phyloP scores from a whole-genome alignment of 768 basidiomycete species.

The Rubroboletus satanas region DNA sequence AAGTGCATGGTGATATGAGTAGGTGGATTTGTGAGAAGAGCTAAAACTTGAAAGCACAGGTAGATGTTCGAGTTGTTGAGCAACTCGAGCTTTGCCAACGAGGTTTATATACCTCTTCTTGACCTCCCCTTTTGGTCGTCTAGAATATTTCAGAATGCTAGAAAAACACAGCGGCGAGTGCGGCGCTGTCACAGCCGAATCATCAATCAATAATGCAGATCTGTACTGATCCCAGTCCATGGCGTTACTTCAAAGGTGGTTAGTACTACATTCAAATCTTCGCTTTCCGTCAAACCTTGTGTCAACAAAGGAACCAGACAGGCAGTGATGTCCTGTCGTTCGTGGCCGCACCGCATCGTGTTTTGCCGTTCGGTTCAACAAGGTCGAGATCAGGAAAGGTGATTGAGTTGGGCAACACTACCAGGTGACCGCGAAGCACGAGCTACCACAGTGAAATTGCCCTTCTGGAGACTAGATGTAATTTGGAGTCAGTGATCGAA shows the following conservation, averaged over 20 bases:
- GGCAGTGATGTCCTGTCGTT: not conserved
- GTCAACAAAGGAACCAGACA: not conserved
- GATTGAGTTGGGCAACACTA: not conserved
- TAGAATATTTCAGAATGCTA: not conserved
- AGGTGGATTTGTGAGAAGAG: not conserved
- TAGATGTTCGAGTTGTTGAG: not conserved
- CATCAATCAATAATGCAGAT: not conserved
- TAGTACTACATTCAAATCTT: not conserved
- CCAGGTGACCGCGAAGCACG: not conserved
- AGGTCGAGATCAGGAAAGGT: not conserved
- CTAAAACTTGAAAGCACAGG: not conserved
- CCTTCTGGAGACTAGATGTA: not conserved
- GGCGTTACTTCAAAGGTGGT: not conserved
- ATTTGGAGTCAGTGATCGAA: not conserved
- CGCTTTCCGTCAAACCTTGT: not conserved
- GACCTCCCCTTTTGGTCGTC: not conserved
- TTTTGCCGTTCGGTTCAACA: not conserved
- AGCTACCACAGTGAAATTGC: not conserved
- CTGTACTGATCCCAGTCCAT: no score
- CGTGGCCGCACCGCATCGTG: not conserved
- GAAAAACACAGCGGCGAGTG: no score
- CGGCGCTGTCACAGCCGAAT: not conserved
- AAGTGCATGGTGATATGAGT: not conserved
- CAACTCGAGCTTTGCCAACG: not conserved
- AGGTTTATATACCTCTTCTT: not conserved